Evolutionary conservation across 2,329 filamentous ascomycete species (phyloP).

Genomic region (Fusarium sp.): DNA sequence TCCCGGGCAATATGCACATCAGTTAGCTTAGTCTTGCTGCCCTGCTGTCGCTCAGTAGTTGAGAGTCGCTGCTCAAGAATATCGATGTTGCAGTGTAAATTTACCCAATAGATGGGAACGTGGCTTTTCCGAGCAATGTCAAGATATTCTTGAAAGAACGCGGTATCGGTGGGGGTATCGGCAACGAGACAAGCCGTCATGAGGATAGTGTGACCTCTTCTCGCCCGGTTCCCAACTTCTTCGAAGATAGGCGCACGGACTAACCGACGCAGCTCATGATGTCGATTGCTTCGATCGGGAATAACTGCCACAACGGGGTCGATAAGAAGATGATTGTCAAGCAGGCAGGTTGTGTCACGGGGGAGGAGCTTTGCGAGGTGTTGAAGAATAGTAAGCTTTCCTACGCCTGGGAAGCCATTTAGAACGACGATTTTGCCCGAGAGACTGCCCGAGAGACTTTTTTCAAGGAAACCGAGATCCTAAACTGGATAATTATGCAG

Average conservation of each 20-base stretch:
- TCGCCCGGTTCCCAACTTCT: no score
- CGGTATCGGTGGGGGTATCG: constrained; percentile 3
- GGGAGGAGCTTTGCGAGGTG: constrained; percentile 19
- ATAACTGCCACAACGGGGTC: constrained; percentile 30
- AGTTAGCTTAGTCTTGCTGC: background rate
- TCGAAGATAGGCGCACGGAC: constrained; percentile 4
- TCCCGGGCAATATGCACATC: background rate
- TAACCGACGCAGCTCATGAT: no score
- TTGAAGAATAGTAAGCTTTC: constrained; percentile 40
- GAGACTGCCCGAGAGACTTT: no score
- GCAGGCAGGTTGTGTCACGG: constrained; percentile 14
- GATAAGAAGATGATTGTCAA: constrained; percentile 42
- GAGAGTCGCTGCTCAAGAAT: background rate
- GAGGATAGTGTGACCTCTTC: no score
- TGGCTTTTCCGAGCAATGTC: constrained; percentile 7
- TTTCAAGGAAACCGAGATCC: no score
- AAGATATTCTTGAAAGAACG: constrained; percentile 31
- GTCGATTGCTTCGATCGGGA: constrained; percentile 11
- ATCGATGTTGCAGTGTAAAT: background rate
- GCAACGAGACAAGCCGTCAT: constrained; percentile 38
- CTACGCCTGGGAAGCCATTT: constrained; percentile 39
- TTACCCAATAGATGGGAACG: constrained; percentile 29
- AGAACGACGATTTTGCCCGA: constrained; percentile 28
- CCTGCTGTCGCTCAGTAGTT: background rate
- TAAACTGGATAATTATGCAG: no score